These are phyloP conservation scores for Diplodia mutila DNA, from an alignment of 2,329 filamentous ascomycete species.

Conservation along the genomic window DNA sequence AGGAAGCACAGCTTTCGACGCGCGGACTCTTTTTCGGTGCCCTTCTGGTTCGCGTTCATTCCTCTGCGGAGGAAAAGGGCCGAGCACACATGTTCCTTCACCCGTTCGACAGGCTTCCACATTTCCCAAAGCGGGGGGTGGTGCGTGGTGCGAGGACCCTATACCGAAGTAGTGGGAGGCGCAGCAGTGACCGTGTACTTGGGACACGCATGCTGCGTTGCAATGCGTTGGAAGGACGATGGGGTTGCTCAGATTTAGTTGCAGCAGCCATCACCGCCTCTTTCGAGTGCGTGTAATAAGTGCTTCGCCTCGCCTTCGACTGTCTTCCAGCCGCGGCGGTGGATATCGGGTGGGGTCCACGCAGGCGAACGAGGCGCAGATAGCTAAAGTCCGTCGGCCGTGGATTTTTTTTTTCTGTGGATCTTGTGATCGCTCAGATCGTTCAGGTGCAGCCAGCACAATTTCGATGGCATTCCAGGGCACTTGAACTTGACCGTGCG, in stretches of 20 bases:
- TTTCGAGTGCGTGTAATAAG: neutral
- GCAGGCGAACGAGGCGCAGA: constrained; percentile 5
- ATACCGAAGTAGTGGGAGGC: constrained; percentile 10
- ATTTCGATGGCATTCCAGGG: constrained; percentile 18
- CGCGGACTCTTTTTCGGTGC: neutral
- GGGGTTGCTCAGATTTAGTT: neutral
- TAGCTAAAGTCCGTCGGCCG: neutral
- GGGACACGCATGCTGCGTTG: constrained; percentile 1
- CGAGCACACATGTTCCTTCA: constrained; percentile 2
- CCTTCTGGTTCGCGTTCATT: neutral
- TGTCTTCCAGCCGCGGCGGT: neutral
- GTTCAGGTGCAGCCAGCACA: constrained; percentile 14
- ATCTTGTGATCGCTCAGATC: constrained; percentile 15
- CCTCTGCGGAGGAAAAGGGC: constrained; percentile 11
- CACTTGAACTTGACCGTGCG: neutral
- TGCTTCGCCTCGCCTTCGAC: neutral
- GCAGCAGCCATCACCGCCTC: constrained; percentile 11
- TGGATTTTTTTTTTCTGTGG: constrained; percentile 4
- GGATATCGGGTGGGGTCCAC: constrained; percentile 4
- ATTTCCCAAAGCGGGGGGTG: neutral
- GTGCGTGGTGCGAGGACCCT: neutral
- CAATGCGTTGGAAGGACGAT: neutral
- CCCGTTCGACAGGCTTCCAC: constrained; percentile 8
- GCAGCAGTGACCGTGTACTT: constrained; percentile 1
- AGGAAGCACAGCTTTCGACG: neutral